Evolutionary conservation across 2,329 filamentous ascomycete species (phyloP), one percentile per base, ranked within the genome.

Genomic region (Sclerotinia minor): DNA sequence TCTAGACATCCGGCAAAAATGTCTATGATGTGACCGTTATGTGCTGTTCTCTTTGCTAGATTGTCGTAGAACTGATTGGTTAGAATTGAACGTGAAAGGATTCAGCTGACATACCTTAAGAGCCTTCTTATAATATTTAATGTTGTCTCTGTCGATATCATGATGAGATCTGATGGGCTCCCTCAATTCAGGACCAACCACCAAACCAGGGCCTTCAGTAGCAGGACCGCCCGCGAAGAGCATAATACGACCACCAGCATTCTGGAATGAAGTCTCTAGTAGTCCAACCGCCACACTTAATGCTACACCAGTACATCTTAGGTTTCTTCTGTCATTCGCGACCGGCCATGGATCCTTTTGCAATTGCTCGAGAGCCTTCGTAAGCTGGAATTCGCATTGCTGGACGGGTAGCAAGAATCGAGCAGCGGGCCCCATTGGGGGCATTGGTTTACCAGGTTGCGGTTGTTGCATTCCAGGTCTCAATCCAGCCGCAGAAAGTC

Each of bases 121-220:
- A 29, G 95, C 95, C 82, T 99, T 99, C 85, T 99, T 99, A 82
- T 96, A 98, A 81, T 98, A 97, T 80, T 99, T 99, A 82, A 97
- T 96, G 78, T 97, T 97, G 80, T 99, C 95, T 68, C 94, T 89
- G 78, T 99, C 95, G 79, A 99, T 99, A 76, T 99, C 95, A 80
- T 99, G 95, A 81, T 99, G 95, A 53, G 94, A 98, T 77, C 95
- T 90, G 72, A 99, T 98, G 13, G 96, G 93, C 79, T 99, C 95
- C 78, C 94, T 91, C 72, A 99, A 83, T 80, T 99, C 95, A 32
- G 95, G 92, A 2, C 94, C 94, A 77, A 99, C 95, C 44, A 99
- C 95, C 86, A 97, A 93, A 70, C 95, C 95, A 15, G 95, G 95
- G 1, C 95, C 95, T 79, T 99, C 95, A 0, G 95, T 99, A 52